A percentile compares a stretch with the other conserved stretches of the same genome.
phyloP scores from a whole-genome alignment of 768 basidiomycete genomes.

The Leccinum longicurvipes region DNA sequence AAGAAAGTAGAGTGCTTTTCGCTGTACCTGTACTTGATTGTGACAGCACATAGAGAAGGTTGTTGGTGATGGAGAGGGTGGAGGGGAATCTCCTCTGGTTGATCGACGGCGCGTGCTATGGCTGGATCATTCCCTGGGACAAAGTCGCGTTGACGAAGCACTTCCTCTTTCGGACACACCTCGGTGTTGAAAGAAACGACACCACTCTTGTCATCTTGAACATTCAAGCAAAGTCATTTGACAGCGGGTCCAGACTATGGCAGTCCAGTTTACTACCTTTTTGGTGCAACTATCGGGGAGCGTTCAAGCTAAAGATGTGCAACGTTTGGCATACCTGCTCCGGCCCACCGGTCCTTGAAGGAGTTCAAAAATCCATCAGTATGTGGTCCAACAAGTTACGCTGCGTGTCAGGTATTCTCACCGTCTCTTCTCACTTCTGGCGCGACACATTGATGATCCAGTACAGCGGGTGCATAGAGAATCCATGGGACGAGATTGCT shows the following conservation, averaged over 20 bases:
- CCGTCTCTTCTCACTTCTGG: slow-evolving; percentile 37
- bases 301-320: slow-evolving; percentile 60
- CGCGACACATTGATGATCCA: slow-evolving; percentile 18
- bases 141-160: too few species aligned
- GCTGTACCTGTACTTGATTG: slow-evolving; percentile 37
- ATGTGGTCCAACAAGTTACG: slow-evolving; percentile 20
- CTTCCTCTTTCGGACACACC: too few species aligned
- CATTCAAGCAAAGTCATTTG: too few species aligned
- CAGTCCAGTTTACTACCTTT: slow-evolving; percentile 58
- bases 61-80: slow-evolving; percentile 3
- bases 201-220: too few species aligned
- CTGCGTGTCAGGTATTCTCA: too few species aligned
- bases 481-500: slow-evolving; percentile 88
- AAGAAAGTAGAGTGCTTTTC: background rate
- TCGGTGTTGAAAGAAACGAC: too few species aligned
- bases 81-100: slow-evolving; percentile 27
- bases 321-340: slow-evolving; percentile 66
- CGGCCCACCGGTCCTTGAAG: slow-evolving; percentile 72
- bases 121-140: too few species aligned
- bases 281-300: slow-evolving; percentile 59
- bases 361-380: slow-evolving; percentile 60
- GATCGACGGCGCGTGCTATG: slow-evolving; percentile 12
- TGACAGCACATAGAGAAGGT: slow-evolving; percentile 10
- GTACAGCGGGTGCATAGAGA: slow-evolving; percentile 59
- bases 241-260: too few species aligned